Conservation (phyloP, 805 yeast species). For the Debaryomyces castellii region DNA sequence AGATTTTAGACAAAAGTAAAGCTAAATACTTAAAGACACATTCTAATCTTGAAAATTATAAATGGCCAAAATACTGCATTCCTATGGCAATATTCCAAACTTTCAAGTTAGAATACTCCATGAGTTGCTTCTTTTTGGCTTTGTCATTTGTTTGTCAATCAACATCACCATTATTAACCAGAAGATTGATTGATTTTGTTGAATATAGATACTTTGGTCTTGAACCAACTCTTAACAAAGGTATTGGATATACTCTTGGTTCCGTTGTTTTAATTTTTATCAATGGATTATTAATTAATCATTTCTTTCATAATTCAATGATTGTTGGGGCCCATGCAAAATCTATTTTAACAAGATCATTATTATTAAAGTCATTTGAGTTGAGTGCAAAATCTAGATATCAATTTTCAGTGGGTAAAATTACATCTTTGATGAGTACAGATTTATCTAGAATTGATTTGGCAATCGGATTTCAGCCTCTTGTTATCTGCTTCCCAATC, state of each 20-base stretch:
- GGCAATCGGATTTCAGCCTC: constrained; percentile 44
- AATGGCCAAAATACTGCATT: constrained; percentile 41
- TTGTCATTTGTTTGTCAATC: constrained; percentile 50
- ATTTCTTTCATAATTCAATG: constrained; percentile 43
- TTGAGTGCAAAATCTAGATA: constrained; percentile 32
- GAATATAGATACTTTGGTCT: constrained; percentile 47
- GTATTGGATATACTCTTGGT: constrained; percentile 78
- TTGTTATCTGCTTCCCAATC: constrained; percentile 41
- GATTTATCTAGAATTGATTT: constrained; percentile 45
- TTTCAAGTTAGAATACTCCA: constrained; percentile 44
- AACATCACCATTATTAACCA: constrained; percentile 65
- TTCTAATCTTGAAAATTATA: constrained; percentile 22
- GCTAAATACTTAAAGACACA: constrained; percentile 17
- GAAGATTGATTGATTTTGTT: constrained; percentile 65
- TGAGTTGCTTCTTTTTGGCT: constrained; percentile 41
- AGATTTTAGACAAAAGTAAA: constrained; percentile 18
- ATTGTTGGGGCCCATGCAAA: constrained; percentile 42
- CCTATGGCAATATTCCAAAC: constrained; percentile 49
- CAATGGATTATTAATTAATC: constrained; percentile 41
- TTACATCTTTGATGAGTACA: constrained; percentile 42
- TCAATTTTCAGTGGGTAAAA: constrained; percentile 37
- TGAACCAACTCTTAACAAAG: constrained; percentile 47
- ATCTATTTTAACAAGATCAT: constrained; percentile 37
- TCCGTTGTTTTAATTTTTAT: constrained; percentile 53
- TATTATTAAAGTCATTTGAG: constrained; percentile 39